Base-by-base conservation (phyloP, 2,329 filamentous ascomycete genomes). In the Dothiorella sarmentorum region DNA sequence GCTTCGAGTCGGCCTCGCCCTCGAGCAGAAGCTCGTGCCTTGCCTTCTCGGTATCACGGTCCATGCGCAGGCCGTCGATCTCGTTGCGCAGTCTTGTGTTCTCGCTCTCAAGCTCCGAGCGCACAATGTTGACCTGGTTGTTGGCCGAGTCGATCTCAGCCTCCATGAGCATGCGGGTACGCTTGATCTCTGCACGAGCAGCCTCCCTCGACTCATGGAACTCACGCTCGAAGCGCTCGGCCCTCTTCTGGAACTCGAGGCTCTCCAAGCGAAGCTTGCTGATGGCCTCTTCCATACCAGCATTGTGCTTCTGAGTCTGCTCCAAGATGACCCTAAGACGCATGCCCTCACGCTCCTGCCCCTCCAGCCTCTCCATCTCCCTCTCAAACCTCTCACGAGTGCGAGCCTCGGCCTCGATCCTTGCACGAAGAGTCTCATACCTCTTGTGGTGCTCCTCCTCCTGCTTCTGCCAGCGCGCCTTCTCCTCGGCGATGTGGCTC, bases 1-100 rank as follows among this genome's bases (percentile, higher is more conserved):
- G 80, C 74, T 88, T 90, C 15, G 83, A 85, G 61, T 85, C 84
- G 61, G 89, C 84, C 20, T 88, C 87, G 64, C 94, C 90, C 71
- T 96, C 89, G 10, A 96, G 80, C 56, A 94, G 81, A 78, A 94
- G 88, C 68, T 96, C 91, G 65, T 89, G 86, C 66, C 88, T 88
- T 18, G 87, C 90, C 70, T 88, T 91, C 58, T 85, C 82, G 3
- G 89, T 91, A 67, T 96, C 90, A 9, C 86, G 84, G 62, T 96
- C 91, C 68, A 94, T 80, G 68, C 83, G 88, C 59, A 88, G 82
- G 65, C 87, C 86, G 63, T 96, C 90, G 42, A 96, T 77, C 70
- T 96, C 89, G 18, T 82, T 77, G 56, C 90, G 86, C 26, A 91
- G 76, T 66, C 86, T 86, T 24, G 81, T 75, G 61, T 94, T 83